A percentile compares a stretch with the other conserved stretches of the same genome.
Conservation (phyloP, 306 rosid species). For the Cicer arietinum region DNA sequence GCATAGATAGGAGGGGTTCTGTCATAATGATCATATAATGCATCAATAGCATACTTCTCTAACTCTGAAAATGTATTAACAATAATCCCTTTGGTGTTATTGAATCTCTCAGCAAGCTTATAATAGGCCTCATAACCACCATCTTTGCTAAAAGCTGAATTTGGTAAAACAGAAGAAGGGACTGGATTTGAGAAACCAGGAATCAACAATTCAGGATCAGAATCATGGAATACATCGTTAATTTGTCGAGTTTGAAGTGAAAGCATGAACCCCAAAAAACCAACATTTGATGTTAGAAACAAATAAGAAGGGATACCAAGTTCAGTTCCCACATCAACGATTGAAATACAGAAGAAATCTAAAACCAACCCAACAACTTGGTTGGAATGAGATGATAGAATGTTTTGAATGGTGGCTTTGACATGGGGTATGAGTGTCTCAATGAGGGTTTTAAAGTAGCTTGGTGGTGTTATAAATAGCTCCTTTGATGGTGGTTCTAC, state of each 20-base stretch:
- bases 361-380: conserved; percentile 54
- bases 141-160: conserved; percentile 38
- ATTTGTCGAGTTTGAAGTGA: conserved; percentile 44
- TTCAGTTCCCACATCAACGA: conserved; percentile 60
- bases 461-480: conserved; percentile 40
- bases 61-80: conserved; percentile 58
- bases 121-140: conserved; percentile 50
- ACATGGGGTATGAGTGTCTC: conserved; percentile 49
- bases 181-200: conserved; percentile 51
- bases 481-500: conserved; percentile 49
- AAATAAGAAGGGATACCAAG: conserved; percentile 57
- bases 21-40: conserved; percentile 39
- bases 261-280: conserved; percentile 46
- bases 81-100: conserved; percentile 62
- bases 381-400: conserved; percentile 39
- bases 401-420: conserved; percentile 35
- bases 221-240: conserved; percentile 40
- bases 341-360: conserved; percentile 58
- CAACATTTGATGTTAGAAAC: conserved; percentile 52
- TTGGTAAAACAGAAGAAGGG: conserved; percentile 54
- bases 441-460: conserved; percentile 31
- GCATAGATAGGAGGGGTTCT: conserved; percentile 59
- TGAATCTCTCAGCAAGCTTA: conserved; percentile 52
- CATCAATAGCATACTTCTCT: conserved; percentile 49
- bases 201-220: conserved; percentile 50